Evolutionary conservation across 2,329 filamentous ascomycete species (phyloP).

Genomic region (Aotearoamyces nothofagi): DNA sequence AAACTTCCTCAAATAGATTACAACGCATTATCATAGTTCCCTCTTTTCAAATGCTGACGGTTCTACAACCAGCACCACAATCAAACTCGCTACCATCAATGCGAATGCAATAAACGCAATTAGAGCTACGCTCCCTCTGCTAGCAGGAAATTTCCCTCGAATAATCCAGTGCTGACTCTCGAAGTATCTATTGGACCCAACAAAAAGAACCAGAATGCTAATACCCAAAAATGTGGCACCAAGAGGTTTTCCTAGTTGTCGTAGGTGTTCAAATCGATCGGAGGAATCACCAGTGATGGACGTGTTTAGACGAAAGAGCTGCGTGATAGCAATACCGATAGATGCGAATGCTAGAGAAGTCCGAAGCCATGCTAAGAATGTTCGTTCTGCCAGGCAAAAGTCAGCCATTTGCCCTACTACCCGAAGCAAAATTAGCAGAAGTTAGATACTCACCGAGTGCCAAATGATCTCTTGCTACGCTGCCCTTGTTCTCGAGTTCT

Average conservation of each 20-base stretch:
- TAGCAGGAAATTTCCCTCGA: slow-evolving; percentile 65
- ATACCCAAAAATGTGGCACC: slow-evolving; percentile 66
- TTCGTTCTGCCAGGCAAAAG: slow-evolving; percentile 56
- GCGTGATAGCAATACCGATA: slow-evolving; percentile 72
- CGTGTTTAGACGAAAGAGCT: slow-evolving; percentile 72
- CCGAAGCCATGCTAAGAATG: slow-evolving; percentile 73
- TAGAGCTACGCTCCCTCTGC: slow-evolving; percentile 57
- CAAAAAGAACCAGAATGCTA: slow-evolving; percentile 56
- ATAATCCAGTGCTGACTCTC: slow-evolving; percentile 70
- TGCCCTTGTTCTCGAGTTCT: slow-evolving; percentile 75
- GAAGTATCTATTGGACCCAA: slow-evolving; percentile 69
- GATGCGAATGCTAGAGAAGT: slow-evolving; percentile 70
- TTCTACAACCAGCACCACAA: slow-evolving; percentile 43
- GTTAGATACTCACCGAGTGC: slow-evolving; percentile 55
- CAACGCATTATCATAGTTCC: too few relatives aligned
- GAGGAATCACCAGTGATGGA: slow-evolving; percentile 26
- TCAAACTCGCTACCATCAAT: slow-evolving; percentile 43
- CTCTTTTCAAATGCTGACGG: slow-evolving; percentile 14
- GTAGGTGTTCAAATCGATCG: slow-evolving; percentile 27
- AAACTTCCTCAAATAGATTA: too few relatives aligned
- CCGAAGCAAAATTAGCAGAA: too few relatives aligned
- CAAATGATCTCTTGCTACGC: slow-evolving; percentile 68
- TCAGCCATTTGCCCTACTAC: too few relatives aligned
- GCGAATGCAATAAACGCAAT: slow-evolving; percentile 50
- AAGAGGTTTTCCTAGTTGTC: slow-evolving; percentile 55